A percentile compares a stretch with the other conserved stretches of the same genome.
These are phyloP conservation scores for Didymella pomorum DNA, from an alignment of 2,329 filamentous ascomycete genomes.

Conservation along the genomic window DNA sequence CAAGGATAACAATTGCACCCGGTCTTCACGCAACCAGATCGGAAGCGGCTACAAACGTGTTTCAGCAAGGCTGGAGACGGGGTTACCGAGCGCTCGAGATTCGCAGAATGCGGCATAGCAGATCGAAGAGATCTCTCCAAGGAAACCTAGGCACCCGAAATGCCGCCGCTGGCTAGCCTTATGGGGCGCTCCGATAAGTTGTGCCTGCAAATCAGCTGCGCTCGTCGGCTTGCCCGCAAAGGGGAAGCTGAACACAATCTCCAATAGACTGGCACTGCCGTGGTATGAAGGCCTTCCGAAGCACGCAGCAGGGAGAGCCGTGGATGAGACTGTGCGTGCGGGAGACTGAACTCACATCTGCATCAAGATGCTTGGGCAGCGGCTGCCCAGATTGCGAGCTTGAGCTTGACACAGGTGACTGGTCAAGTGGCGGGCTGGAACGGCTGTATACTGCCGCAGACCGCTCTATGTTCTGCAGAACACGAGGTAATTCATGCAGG, in stretches of 20 bases:
- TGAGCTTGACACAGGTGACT: background rate
- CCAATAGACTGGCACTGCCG: background rate
- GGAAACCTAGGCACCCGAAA: background rate
- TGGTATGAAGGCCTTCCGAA: background rate
- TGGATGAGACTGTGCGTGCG: background rate
- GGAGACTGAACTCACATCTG: background rate
- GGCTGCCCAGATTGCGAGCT: background rate
- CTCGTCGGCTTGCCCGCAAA: background rate
- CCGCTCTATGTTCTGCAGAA: background rate
- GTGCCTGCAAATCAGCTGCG: background rate
- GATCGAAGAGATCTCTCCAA: slow-evolving; percentile 7
- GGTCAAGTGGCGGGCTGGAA: background rate
- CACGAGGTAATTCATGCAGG: background rate
- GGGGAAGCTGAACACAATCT: background rate
- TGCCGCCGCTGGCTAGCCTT: slow-evolving; percentile 2
- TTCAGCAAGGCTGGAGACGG: background rate
- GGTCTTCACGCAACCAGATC: background rate
- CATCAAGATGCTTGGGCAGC: background rate
- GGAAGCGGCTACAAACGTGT: background rate
- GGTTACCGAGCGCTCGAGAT: background rate
- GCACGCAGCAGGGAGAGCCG: background rate
- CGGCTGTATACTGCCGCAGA: background rate
- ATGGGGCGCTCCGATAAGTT: background rate
- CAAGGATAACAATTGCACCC: background rate
- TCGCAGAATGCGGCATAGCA: slow-evolving; percentile 1